Base-by-base conservation (phyloP, 805 yeast species). In the Dipodascus albidus region DNA sequence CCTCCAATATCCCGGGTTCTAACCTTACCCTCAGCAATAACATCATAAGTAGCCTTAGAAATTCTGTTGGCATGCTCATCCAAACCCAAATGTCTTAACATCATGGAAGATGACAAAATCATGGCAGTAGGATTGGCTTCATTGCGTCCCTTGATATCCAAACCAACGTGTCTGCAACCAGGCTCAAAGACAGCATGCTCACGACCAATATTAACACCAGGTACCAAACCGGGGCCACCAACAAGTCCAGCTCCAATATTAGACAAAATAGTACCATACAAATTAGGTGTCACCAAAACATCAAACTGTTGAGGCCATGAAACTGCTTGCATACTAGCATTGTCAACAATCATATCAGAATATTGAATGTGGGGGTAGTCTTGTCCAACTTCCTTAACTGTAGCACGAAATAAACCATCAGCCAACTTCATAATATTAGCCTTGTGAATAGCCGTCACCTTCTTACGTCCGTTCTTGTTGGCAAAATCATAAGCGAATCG, bases 371-470 rank as follows among this genome's bases (percentile, higher is more conserved):
- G 84, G 60, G 95, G 95, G 73, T 85, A 91, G 64, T 81, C 82
- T 60, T 80, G 85, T 67, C 87, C 90, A 60, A 93, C 82, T 62
- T 83, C 85, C 72, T 88, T 83, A 64, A 91, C 87, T 60, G 96
- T 89, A 72, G 84, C 80, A 79, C 96, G 87, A 82, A 93, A 91
- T 66, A 91, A 80, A 73, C 99, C 99, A 70, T 91, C 99, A 71
- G 96, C 96, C 68, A 89, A 81, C 77, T 91, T 91, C 99, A 91
- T 91, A 68, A 91, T 91, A 80, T 93, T 93, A 62, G 99, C 99
- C 77, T 91, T 91, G 83, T 91, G 99, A 67, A 91, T 93, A 62
- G 96, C 96, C 52, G 97, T 89, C 58, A 91, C 98, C 63, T 80
- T 74, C 72, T 85, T 82, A 77, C 98, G 87, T 77, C 85, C 81